Base-by-base conservation (phyloP, 257 asterid genomes). In the Nicotiana undulata region DNA sequence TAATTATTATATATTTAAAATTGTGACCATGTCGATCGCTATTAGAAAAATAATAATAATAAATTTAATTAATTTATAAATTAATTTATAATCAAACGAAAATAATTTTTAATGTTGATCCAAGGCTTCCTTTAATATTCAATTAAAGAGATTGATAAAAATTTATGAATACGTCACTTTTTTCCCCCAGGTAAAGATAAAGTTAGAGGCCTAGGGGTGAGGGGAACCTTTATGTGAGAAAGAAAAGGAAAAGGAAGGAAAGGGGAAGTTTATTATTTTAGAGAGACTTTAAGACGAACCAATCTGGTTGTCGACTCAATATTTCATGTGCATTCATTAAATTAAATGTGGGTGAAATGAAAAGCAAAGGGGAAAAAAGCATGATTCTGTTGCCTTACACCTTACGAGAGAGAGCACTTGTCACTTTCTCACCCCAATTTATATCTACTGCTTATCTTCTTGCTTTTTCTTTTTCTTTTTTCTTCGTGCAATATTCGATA, bases 201-300 rank as follows among this genome's bases (percentile, higher is more conserved):
- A 51, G 56, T 3, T 51, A 3, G 5, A 51, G 18, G 56, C 49
- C 49, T 40, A 40, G 49, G 49, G 49, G 59, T 53, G 7, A n/a
- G 3, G 26, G 26, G 24, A 8, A 12, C 64, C 76, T 79, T 79
- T 46, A 63, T 55, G 37, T 51, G 37, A 53, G 66, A 44, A 65
- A 28, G 28, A 5, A 22, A 59, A 79, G 64, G 20, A 55, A 77
- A 66, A 56, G 58, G 9, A n/a, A 55, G 32, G 32, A 29, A 15
- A 66, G 22, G 52, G 15, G 32, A 10, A 13, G 56, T 51, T 51
- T 40, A 13, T 51, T 72, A 24, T 13, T 72, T 72, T 46, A 9
- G 4, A 46, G 44, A 77, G 79, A 76, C 82, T 83, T 83, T 83
- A 79, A 81, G 81, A 53, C 86, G 80, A 80, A 75, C 40, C 81